Conservation (phyloP, 2,329 filamentous ascomycete species). For the Acrocalymma vagum region DNA sequence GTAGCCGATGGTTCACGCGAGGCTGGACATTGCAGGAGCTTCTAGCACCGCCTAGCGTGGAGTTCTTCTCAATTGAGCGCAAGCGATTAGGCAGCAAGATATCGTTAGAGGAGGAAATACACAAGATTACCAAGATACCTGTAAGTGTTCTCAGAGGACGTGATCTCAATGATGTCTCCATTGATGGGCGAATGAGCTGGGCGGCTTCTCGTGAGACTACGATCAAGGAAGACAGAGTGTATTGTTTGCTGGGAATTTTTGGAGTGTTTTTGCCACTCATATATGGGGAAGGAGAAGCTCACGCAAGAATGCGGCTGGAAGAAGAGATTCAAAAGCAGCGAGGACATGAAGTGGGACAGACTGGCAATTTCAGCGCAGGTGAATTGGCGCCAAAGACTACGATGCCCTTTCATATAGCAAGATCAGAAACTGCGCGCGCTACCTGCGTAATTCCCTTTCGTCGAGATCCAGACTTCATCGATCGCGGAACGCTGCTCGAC, state of each 20-base stretch:
- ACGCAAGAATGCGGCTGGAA: slow-evolving; percentile 14
- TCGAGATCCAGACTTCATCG: neutral
- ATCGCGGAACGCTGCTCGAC: neutral
- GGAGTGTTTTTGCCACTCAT: slow-evolving; percentile 15
- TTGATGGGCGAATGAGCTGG: slow-evolving; percentile 26
- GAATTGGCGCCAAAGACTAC: too few species aligned
- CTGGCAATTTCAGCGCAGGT: too few species aligned
- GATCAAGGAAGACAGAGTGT: slow-evolving; percentile 19
- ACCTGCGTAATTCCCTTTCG: neutral
- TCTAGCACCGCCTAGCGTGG: slow-evolving; percentile 1
- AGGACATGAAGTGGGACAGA: too few species aligned
- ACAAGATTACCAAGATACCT: slow-evolving; percentile 12
- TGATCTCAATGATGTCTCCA: slow-evolving; percentile 8
- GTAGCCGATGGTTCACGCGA: slow-evolving; percentile 20
- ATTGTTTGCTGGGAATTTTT: slow-evolving; percentile 25
- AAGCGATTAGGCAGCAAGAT: slow-evolving; percentile 4
- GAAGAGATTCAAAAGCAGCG: slow-evolving; percentile 8
- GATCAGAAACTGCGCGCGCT: too few species aligned
- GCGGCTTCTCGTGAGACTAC: slow-evolving; percentile 19
- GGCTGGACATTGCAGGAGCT: too few species aligned
- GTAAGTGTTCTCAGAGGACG: neutral
- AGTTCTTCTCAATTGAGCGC: slow-evolving; percentile 6
- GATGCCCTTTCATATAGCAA: too few species aligned
- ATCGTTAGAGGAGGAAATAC: slow-evolving; percentile 4
- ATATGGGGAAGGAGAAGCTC: slow-evolving; percentile 16